phyloP scores from a whole-genome alignment of 176 grass and related monocot species.

The Ensete ventricosum region DNA sequence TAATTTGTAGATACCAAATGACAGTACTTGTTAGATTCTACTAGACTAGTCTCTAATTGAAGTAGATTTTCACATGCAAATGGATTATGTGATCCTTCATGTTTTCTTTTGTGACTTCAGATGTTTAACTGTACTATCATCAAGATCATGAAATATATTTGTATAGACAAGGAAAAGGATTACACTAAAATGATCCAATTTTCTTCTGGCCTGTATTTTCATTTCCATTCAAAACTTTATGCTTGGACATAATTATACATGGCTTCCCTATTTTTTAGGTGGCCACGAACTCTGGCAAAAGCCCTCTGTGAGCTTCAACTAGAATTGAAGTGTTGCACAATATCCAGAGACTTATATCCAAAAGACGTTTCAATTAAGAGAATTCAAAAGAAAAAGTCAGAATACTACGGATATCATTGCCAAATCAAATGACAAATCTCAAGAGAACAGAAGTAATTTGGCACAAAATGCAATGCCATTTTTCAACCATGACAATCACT shows the following conservation, averaged over 20 bases:
- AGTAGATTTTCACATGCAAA: too few species aligned
- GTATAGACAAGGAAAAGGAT: too few species aligned
- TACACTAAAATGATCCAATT: too few species aligned
- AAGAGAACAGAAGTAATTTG: slow-evolving; percentile 15
- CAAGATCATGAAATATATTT: too few species aligned
- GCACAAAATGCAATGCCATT: neutral
- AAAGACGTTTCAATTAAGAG: slow-evolving; percentile 50
- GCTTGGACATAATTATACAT: neutral
- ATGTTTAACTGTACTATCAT: too few species aligned
- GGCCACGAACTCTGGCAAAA: slow-evolving; percentile 55
- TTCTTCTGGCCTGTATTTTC: too few species aligned
- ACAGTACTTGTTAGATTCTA: too few species aligned
- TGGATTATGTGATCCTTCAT: too few species aligned
- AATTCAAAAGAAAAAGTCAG: slow-evolving; percentile 32
- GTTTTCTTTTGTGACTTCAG: too few species aligned
- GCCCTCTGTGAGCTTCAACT: slow-evolving; percentile 55
- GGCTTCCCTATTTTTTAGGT: slow-evolving; percentile 28
- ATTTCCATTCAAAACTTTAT: neutral
- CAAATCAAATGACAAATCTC: slow-evolving; percentile 40
- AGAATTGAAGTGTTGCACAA: slow-evolving; percentile 23
- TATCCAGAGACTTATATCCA: slow-evolving; percentile 24
- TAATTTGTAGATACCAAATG: too few species aligned
- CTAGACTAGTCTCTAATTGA: too few species aligned
- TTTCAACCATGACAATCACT: neutral
- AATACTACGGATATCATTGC: slow-evolving; percentile 15